These are phyloP conservation scores for Colletotrichum agaves DNA, from an alignment of 2,329 filamentous ascomycete genomes.

Conservation along the genomic window DNA sequence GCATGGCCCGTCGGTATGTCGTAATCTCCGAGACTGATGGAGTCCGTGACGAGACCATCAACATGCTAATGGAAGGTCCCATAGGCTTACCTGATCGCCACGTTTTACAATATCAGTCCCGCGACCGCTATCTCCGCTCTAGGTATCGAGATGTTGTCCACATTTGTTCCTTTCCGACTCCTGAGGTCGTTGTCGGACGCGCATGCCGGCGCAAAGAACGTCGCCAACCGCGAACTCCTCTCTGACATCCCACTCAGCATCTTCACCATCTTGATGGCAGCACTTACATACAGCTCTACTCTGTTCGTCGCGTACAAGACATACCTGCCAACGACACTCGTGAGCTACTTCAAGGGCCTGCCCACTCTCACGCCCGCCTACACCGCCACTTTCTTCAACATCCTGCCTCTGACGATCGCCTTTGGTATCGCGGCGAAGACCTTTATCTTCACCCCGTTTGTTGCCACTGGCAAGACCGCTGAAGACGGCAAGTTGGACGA, in stretches of 20 bases:
- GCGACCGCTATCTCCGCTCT: conserved; percentile 70
- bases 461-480: conserved; percentile 60
- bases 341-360: conserved; percentile 79
- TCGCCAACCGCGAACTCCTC: conserved; percentile 73
- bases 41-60: not conserved
- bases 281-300: conserved; percentile 78
- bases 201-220: conserved; percentile 63
- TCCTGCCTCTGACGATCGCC: conserved; percentile 67
- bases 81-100: conserved; percentile 77
- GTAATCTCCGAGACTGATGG: not conserved
- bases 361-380: conserved; percentile 76
- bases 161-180: conserved; percentile 78
- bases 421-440: conserved; percentile 77
- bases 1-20: conserved; percentile 75
- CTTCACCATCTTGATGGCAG: conserved; percentile 75
- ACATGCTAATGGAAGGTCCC: conserved; percentile 10
- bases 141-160: conserved; percentile 74
- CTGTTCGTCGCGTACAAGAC: conserved; percentile 76
- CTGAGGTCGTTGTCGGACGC: conserved; percentile 74
- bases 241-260: conserved; percentile 70
- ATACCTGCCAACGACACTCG: conserved; percentile 77
- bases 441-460: conserved; percentile 81
- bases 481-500: conserved; percentile 60
- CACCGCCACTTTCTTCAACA: conserved; percentile 67
- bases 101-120: conserved; percentile 79